A percentile compares a stretch with the other conserved stretches of the same genome.
These are phyloP conservation scores for Eucommia ulmoides DNA, from an alignment of 257 asterid species.

Conservation along the genomic window DNA sequence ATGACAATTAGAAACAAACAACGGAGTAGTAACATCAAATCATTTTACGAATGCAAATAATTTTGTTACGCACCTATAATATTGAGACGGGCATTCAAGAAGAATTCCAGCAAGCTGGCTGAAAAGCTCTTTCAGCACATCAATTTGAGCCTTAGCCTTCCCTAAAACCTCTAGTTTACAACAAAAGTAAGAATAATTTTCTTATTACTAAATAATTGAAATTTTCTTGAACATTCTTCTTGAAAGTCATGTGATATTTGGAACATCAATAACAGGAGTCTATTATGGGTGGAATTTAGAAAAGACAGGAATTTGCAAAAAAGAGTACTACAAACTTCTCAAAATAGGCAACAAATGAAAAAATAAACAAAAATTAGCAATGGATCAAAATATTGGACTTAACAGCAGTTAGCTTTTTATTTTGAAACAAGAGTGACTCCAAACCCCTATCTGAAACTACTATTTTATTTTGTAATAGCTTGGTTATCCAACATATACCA, in stretches of 20 bases:
- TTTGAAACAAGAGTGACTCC: no score
- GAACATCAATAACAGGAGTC: background rate
- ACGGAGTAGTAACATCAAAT: background rate
- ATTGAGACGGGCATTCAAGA: conserved; percentile 70
- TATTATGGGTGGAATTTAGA: background rate
- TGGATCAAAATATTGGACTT: no score
- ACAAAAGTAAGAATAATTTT: background rate
- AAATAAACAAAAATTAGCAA: no score
- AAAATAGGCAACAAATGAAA: no score
- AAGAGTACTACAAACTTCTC: background rate
- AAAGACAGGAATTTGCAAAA: background rate
- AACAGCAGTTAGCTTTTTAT: no score
- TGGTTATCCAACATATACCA: no score
- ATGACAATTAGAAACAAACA: background rate
- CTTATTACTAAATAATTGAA: conserved; percentile 7
- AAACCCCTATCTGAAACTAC: no score
- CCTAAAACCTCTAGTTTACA: conserved; percentile 52
- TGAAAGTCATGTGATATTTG: background rate
- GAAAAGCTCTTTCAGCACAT: conserved; percentile 39
- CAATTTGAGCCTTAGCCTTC: conserved; percentile 60
- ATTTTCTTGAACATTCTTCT: background rate
- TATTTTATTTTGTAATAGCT: no score
- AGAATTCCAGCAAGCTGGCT: conserved; percentile 56
- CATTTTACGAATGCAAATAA: no score
- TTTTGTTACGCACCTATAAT: conserved; percentile 68